These are phyloP conservation scores for Asterochloris erici DNA, from an alignment of 139 green algal genomes.

Conservation along the genomic window DNA sequence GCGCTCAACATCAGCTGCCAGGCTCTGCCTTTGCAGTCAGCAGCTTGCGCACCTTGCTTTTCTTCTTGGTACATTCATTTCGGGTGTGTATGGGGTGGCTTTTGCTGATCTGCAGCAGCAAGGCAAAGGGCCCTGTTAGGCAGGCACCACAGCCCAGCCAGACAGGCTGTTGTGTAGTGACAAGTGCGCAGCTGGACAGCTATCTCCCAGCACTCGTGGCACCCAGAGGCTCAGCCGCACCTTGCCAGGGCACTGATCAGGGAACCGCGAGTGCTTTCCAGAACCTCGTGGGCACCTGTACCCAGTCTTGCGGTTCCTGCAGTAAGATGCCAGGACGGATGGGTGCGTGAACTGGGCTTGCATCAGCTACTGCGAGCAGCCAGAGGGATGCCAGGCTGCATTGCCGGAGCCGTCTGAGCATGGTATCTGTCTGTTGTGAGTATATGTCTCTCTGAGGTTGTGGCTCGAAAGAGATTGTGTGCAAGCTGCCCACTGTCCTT, in stretches of 20 bases:
- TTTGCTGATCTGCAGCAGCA: slow-evolving; percentile 69
- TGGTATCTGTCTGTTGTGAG: no score
- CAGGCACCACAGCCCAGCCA: background rate
- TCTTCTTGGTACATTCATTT: slow-evolving; percentile 75
- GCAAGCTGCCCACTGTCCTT: no score
- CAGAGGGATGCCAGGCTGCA: background rate
- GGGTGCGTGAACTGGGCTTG: background rate
- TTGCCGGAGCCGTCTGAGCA: no score
- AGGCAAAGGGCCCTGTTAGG: background rate
- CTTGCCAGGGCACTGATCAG: slow-evolving; percentile 65
- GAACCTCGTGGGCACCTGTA: slow-evolving; percentile 85
- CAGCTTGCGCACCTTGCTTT: slow-evolving; percentile 35
- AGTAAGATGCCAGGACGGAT: background rate
- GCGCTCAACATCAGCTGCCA: no score
- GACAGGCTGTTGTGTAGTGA: background rate
- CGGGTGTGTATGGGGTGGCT: slow-evolving; percentile 72
- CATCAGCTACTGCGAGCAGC: background rate
- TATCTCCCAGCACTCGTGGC: background rate
- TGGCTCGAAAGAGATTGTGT: no score
- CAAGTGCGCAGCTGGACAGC: background rate
- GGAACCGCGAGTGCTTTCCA: slow-evolving; percentile 61
- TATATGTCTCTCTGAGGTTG: no score
- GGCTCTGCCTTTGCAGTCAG: no score
- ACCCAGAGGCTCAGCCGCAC: slow-evolving; percentile 32
- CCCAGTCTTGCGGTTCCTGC: slow-evolving; percentile 85